phyloP scores from a whole-genome alignment of 352 stramenopile species.

The Globisporangium paddicum region DNA sequence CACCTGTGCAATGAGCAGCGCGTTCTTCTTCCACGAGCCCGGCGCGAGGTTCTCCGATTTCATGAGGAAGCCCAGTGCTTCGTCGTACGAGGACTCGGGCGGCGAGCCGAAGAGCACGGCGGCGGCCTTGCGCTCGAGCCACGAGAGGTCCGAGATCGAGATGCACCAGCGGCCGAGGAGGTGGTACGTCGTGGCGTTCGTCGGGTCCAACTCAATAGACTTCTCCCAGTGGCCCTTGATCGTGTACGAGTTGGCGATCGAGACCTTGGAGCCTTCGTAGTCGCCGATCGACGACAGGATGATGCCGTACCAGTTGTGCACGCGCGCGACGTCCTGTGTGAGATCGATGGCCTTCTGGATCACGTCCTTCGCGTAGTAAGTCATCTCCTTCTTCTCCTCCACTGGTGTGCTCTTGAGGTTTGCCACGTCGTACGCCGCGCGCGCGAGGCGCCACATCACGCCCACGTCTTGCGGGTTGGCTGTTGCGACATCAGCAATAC shows the following conservation, averaged over 20 bases:
- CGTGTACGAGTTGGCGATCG: conserved; percentile 76
- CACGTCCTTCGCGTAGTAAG: conserved; percentile 58
- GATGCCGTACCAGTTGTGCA: conserved; percentile 87
- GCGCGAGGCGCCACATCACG: conserved; percentile 62
- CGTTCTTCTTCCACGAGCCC: conserved; percentile 83
- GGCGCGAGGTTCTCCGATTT: conserved; percentile 72
- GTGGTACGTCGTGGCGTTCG: conserved; percentile 70
- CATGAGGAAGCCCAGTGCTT: conserved; percentile 69
- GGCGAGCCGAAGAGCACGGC: conserved; percentile 78
- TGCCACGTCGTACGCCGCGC: conserved; percentile 61
- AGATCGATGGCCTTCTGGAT: conserved; percentile 50
- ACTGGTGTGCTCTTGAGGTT: conserved; percentile 43
- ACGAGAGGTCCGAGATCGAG: conserved; percentile 78
- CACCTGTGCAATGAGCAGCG: conserved; percentile 73
- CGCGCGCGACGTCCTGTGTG: conserved; percentile 48
- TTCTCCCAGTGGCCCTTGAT: conserved; percentile 83
- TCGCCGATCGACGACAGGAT: conserved; percentile 80
- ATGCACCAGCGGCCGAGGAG: conserved; percentile 83
- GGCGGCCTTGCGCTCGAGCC: conserved; percentile 81
- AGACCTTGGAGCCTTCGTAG: conserved; percentile 83
- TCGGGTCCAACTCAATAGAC: conserved; percentile 67
- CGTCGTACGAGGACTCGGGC: conserved; percentile 76
- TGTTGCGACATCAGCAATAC: background rate
- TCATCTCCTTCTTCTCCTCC: conserved; percentile 73
- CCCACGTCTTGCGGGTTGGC: conserved; percentile 50